phyloP scores from a whole-genome alignment of 164 flowering plant species.

The Vitis rupestris region DNA sequence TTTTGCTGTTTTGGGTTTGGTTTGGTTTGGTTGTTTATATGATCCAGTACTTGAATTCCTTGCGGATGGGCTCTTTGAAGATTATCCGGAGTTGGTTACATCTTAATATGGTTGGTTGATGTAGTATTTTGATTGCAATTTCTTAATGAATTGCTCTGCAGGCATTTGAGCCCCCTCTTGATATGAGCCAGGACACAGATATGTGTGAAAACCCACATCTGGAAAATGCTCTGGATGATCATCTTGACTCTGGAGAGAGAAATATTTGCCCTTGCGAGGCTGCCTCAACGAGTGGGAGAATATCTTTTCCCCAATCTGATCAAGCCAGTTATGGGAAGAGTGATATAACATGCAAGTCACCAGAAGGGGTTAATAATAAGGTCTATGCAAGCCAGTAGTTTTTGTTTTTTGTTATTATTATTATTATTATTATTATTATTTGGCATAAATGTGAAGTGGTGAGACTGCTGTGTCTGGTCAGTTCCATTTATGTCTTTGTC shows the following conservation, averaged over 20 bases:
- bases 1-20: background rate
- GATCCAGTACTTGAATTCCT: background rate
- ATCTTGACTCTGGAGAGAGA: slow-evolving; percentile 24
- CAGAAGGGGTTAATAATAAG: slow-evolving; percentile 22
- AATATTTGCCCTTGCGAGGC: slow-evolving; percentile 25
- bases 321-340: slow-evolving; percentile 24
- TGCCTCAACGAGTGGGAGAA: slow-evolving; percentile 39
- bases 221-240: slow-evolving; percentile 23
- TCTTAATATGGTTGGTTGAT: slow-evolving; percentile 8
- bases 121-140: background rate
- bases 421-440: background rate
- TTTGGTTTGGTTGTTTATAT: background rate
- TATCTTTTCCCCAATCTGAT: slow-evolving; percentile 21
- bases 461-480: slow-evolving; percentile 1
- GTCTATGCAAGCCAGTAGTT: slow-evolving; percentile 22
- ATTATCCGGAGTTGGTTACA: background rate
- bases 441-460: background rate
- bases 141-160: slow-evolving; percentile 24
- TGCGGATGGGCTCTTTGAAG: background rate
- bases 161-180: slow-evolving; percentile 96
- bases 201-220: slow-evolving; percentile 37
- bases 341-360: slow-evolving; percentile 16
- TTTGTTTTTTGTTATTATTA: background rate
- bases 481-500: slow-evolving; percentile 23
- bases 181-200: slow-evolving; percentile 75